phyloP scores from a whole-genome alignment of 192 early-diverging fungal species.

The Coemansia sp. region DNA sequence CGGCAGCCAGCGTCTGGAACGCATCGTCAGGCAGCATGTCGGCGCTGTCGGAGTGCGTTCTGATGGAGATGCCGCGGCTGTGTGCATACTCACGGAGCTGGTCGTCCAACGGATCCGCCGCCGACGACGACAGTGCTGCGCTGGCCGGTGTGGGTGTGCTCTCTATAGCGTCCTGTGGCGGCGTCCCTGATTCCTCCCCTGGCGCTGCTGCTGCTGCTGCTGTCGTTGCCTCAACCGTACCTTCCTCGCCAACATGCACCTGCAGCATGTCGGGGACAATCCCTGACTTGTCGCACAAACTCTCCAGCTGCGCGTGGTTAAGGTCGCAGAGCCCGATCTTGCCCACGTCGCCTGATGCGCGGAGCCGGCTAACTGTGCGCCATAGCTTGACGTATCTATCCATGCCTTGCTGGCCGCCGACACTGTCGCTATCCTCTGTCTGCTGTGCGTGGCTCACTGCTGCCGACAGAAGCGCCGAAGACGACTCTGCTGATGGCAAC shows the following conservation, averaged over 20 bases:
- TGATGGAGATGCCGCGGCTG: conserved; percentile 23
- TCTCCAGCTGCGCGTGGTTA: conserved; percentile 29
- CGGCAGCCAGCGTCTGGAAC: conserved; percentile 44
- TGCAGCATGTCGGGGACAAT: conserved; percentile 46
- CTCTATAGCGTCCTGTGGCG: too few relatives aligned
- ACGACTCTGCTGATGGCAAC: neutral
- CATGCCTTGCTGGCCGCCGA: conserved; percentile 13
- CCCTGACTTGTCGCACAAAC: conserved; percentile 23
- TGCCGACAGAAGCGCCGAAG: neutral
- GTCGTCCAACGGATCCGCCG: neutral
- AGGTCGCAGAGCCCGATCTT: conserved; percentile 49
- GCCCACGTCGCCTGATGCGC: conserved; percentile 21
- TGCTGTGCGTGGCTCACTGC: neutral
- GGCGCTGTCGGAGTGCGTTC: conserved; percentile 39
- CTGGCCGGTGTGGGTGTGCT: neutral
- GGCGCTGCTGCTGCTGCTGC: neutral
- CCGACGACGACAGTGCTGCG: neutral
- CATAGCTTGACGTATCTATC: conserved; percentile 44
- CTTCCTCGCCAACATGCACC: conserved; percentile 25
- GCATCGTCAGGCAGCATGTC: conserved; percentile 37
- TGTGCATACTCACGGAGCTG: conserved; percentile 28
- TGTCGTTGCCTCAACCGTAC: neutral
- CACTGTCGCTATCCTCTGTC: conserved; percentile 5
- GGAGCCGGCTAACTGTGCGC: conserved; percentile 25
- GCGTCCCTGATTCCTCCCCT: neutral